Evolutionary conservation across 2,329 filamentous ascomycete species (phyloP), one percentile per base, ranked within the genome.

Genomic region (Neofusicoccum laricinum): DNA sequence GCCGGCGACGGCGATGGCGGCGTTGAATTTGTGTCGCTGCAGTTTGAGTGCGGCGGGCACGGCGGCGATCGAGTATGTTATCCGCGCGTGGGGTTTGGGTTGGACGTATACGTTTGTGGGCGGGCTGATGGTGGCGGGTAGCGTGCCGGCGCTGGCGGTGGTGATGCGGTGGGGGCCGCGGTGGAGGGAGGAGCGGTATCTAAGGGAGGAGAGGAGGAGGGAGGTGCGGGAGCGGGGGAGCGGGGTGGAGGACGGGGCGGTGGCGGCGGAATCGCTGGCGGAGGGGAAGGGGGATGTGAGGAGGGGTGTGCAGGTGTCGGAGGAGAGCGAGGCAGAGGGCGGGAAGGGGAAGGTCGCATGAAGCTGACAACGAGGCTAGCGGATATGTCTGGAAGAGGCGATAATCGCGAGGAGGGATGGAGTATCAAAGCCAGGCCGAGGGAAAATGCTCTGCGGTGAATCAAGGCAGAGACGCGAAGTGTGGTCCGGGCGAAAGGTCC

Each of bases 31-130:
- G 32, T 72, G 69, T 3, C 66, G 73, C 59, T 63, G 61, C 50
- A 36, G 69, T 12, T 67, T 77, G 64, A 72, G 73, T 3, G 75
- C 75, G 5, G 73, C 68, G 0, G 72, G 69, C 6, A 72, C 72
- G 1, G 73, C 67, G 3, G 68, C 70, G 1, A 68, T 75, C 11
- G 68, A 71, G 5, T 69, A 70, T 21, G 72, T 75, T 68, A 71
- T 75, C 7, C 67, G 70, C 4, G 68, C 64, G 3, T 71, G 75
- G 48, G 76, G 75, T 0, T 68, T 70, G 36, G 74, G 75, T 2
- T 78, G 76, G 75, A 72, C 69, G 30, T 78, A 77, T 51, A 77
- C 76, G 0, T 78, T 80, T 58, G 70, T 80, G 69, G 69, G 81
- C 48, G 61, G 77, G 63, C 66, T 81, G 4, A 48, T 63, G 49